Evolutionary conservation across 108 stramenopile genomes (phyloP), one percentile per base, ranked within the genome.

Genomic region (Cyclotella choctawhatcheeana): DNA sequence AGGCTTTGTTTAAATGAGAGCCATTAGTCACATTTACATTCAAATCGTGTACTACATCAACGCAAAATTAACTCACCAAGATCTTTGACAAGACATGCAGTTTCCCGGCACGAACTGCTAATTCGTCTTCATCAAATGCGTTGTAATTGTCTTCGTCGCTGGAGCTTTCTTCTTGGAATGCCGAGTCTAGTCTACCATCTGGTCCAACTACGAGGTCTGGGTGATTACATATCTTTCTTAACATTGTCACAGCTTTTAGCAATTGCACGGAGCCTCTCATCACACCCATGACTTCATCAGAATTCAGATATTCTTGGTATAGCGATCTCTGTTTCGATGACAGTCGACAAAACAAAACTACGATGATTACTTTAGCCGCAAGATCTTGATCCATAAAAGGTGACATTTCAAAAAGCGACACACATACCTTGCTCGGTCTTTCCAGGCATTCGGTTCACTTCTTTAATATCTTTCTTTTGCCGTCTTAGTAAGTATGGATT

Each of bases 351-450:
- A 98, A 98, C 5, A 99, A 65, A 2, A 97, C 97, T n/a, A n/a
- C n/a, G n/a, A n/a, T n/a, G n/a, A n/a, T n/a, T n/a, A n/a, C n/a
- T n/a, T n/a, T n/a, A n/a, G n/a, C n/a, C n/a, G n/a, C n/a, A n/a
- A n/a, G n/a, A n/a, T n/a, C n/a, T n/a, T n/a, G n/a, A n/a, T n/a
- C n/a, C n/a, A n/a, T n/a, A n/a, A n/a, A n/a, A n/a, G n/a, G n/a
- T n/a, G n/a, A n/a, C n/a, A n/a, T n/a, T n/a, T n/a, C n/a, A n/a
- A n/a, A n/a, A n/a, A n/a, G n/a, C n/a, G n/a, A n/a, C n/a, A n/a
- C n/a, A n/a, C n/a, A n/a, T n/a, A n/a, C n/a, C n/a, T 66, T 97
- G 97, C 67, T 98, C 98, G 16, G 95, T 95, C 71, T 98, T 99
- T 7, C 83, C 80, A 25, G 93, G 93, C 93, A 91, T 91, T 58